Base-by-base conservation (phyloP, 345 rosid species). In the Alliaria petiolata region DNA sequence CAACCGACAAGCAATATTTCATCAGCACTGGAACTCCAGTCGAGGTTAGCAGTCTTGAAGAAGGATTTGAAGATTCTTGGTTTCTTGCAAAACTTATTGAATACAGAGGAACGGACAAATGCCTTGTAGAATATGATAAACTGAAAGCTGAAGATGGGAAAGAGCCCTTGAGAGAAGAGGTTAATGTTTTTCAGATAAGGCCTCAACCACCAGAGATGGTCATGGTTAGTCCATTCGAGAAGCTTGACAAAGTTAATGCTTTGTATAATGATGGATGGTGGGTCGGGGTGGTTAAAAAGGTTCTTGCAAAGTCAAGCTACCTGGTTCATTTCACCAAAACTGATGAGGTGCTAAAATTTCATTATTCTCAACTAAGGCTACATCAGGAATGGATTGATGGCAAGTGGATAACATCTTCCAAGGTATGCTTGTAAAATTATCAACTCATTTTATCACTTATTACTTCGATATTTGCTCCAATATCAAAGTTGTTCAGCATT, bases 21-120 rank as follows among this genome's bases (percentile, higher is more conserved):
- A 57, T 22, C 43, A 57, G 62, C 43, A 46, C 62, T 60, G 86
- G 89, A 31, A 53, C 69, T 20, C 49, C 6, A 7, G 84, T 91
- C 25, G 97, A 95, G 85, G 93, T 91, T 26, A 81, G 85, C 50
- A 86, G 88, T 8, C 86, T 84, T 6, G 99, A 95, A 76, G 92
- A 95, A 36, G 97, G 99, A 22, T 83, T 86, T 67, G 67, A 85
- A 77, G 96, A 91, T 77, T 91, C 97, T 66, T 87, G 95, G 97
- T 95, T 89, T 79, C 69, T 69, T 6, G 97, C 85, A 58, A 86
- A 80, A 71, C 63, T 88, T 56, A 77, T 84, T 22, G 79, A 86
- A 79, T 71, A 71, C 25, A 35, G 71, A 43, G 86, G 87, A 38
- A 69, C 69, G 39, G 86, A 67, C 49, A 85, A 73, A 82, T 91